Evolutionary conservation across 2,329 filamentous ascomycete species (phyloP), one percentile per base, ranked within the genome.

Genomic region (Catunica adiposa): DNA sequence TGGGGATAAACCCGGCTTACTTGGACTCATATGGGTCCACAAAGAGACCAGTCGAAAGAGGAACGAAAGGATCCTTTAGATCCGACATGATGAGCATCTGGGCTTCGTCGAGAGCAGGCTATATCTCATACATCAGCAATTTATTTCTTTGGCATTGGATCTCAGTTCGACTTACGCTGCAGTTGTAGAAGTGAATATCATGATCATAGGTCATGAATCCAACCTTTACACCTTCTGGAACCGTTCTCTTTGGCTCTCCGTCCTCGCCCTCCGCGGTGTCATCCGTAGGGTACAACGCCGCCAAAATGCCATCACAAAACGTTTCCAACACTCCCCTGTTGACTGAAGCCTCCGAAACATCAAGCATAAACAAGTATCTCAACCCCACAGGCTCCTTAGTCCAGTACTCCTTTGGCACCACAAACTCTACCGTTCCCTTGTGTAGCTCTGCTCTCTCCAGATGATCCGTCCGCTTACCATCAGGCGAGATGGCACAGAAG

Each of bases 11-110:
- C 15, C 25, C 34, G 17, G 63, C 72, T 56, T 70, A 80, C 74
- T 84, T 90, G 48, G 88, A 92, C 67, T 95, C 87, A 62, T 89
- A 83, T 1, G 92, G 89, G 67, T 98, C 90, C 15, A 97, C 90
- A 66, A 97, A 97, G 8, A 98, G 75, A 15, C 90, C 89, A 57
- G 94, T 86, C 60, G 86, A 88, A 17, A 98, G 74, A 2, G 92
- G 89, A 15, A 97, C 82, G 66, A 98, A 98, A 0, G 92, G 92
- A 62, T 98, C 92, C 63, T 97, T 89, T 51, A 98, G 78, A 65
- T 98, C 92, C 2, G 92, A 86, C 87, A 98, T 95, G 53, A 98
- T 89, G 74, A 98, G 80, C 88, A 98, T 96, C 66, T 98, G 92
- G 8, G 92, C 88, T 69, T 89, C 82, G 56, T 92, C 84, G 44